A percentile compares a stretch with the other conserved stretches of the same genome.
Conservation (phyloP, 1,284 basidiomycete species). For the Tilletia walkeri region DNA sequence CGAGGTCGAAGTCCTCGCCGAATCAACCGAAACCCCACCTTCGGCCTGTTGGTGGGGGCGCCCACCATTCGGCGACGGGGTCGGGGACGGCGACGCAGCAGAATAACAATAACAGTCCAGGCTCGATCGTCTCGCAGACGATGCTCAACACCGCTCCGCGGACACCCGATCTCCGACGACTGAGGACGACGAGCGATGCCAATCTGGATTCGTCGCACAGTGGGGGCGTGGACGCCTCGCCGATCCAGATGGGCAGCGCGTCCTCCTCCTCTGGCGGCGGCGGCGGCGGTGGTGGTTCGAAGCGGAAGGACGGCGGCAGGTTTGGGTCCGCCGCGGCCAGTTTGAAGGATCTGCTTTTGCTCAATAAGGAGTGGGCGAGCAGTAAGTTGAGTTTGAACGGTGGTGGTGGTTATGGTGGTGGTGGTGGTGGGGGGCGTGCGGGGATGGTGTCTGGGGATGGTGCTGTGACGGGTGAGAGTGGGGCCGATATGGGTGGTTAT, state of each 20-base stretch:
- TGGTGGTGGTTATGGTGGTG: too few species aligned
- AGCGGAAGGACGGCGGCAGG: not conserved
- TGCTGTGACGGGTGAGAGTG: too few species aligned
- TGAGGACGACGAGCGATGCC: conserved; percentile 14
- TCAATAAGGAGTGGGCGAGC: not conserved
- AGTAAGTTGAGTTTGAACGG: too few species aligned
- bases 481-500: too few species aligned
- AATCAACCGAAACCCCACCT: not conserved
- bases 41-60: not conserved
- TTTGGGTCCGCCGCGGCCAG: not conserved
- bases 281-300: not conserved
- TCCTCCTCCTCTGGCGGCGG: not conserved
- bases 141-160: not conserved
- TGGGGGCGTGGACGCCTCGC: conserved; percentile 2
- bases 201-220: not conserved
- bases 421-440: too few species aligned
- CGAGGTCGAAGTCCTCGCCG: conserved; percentile 2
- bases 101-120: not conserved
- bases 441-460: too few species aligned
- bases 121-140: not conserved
- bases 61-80: too few species aligned
- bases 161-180: not conserved
- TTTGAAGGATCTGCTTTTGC: conserved; percentile 5
- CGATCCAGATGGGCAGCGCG: not conserved
- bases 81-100: too few species aligned